Conservation (phyloP, 2,329 filamentous ascomycete species). For the Fusarium veterinarium region DNA sequence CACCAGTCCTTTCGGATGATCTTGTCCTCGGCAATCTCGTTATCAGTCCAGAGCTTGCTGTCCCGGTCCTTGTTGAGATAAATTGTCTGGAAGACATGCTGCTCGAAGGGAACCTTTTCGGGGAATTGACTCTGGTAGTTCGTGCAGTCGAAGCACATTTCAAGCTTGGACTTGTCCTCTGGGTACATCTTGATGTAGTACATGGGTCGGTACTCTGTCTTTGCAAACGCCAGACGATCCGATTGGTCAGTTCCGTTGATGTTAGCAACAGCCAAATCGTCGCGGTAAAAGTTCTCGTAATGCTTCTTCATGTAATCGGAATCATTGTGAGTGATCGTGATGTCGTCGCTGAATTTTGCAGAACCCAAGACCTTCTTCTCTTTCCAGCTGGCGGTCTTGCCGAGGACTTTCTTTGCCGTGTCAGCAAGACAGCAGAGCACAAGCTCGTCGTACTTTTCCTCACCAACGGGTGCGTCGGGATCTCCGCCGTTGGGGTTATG, state of each 20-base stretch:
- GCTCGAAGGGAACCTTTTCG: conserved; percentile 28
- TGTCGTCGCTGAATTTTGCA: conserved; percentile 29
- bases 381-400: conserved; percentile 26
- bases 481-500: conserved; percentile 28
- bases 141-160: conserved; percentile 34
- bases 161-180: conserved; percentile 27
- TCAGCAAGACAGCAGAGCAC: conserved; percentile 31
- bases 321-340: conserved; percentile 30
- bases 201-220: conserved; percentile 31
- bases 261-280: conserved; percentile 22
- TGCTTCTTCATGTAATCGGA: conserved; percentile 32
- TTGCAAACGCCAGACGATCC: conserved; percentile 19
- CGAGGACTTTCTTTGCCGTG: conserved; percentile 23
- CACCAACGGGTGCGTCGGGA: conserved; percentile 10
- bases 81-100: conserved; percentile 61
- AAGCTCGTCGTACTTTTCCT: conserved; percentile 25
- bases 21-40: conserved; percentile 27
- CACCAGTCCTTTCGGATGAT: conserved; percentile 35
- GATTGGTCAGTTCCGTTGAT: conserved; percentile 22
- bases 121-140: conserved; percentile 35
- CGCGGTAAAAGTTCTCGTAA: conserved; percentile 30
- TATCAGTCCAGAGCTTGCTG: conserved; percentile 22
- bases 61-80: conserved; percentile 59
- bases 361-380: conserved; percentile 28
- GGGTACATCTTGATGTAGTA: conserved; percentile 38